Evolutionary conservation across 2,329 filamentous ascomycete species (phyloP).

Genomic region (Claviceps cyperi): DNA sequence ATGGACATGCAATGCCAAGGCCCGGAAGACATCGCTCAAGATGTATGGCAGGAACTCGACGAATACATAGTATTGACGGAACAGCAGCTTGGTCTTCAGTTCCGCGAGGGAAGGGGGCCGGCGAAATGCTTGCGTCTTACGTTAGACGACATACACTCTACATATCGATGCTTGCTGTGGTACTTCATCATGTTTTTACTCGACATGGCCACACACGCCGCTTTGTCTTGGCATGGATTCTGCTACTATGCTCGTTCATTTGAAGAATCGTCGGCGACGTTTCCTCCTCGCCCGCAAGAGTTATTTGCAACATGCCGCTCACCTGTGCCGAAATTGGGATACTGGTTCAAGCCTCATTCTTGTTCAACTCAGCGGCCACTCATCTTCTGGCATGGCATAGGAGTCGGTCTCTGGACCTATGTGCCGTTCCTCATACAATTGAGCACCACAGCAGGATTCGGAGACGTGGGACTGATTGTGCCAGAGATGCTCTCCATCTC

Average conservation of each 20-base stretch:
- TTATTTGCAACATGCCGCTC: slow-evolving; percentile 32
- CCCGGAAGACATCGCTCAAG: slow-evolving; percentile 11
- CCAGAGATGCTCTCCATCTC: slow-evolving; percentile 53
- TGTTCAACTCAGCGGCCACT: slow-evolving; percentile 33
- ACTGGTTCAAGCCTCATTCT: slow-evolving; percentile 53
- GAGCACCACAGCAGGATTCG: slow-evolving; percentile 16
- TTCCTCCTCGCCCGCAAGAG: slow-evolving; percentile 42
- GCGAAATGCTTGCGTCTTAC: slow-evolving; percentile 48
- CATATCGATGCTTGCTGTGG: slow-evolving; percentile 49
- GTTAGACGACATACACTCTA: slow-evolving; percentile 45
- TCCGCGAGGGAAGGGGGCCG: slow-evolving; percentile 40
- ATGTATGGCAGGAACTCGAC: slow-evolving; percentile 27
- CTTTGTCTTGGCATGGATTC: slow-evolving; percentile 35
- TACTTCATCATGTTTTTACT: slow-evolving; percentile 42
- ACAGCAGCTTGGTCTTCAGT: slow-evolving; percentile 30
- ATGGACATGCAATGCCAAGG: slow-evolving; percentile 16
- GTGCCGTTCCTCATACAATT: slow-evolving; percentile 40
- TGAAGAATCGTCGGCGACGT: slow-evolving; percentile 23
- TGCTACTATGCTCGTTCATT: slow-evolving; percentile 29
- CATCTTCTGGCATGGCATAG: slow-evolving; percentile 58
- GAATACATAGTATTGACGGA: slow-evolving; percentile 38
- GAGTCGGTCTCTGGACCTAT: slow-evolving; percentile 52
- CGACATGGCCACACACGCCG: slow-evolving; percentile 34
- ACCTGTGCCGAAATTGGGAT: slow-evolving; percentile 35
- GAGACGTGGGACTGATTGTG: slow-evolving; percentile 45